phyloP scores from a whole-genome alignment of 1,284 basidiomycete species.

The Rhodofomes roseus region DNA sequence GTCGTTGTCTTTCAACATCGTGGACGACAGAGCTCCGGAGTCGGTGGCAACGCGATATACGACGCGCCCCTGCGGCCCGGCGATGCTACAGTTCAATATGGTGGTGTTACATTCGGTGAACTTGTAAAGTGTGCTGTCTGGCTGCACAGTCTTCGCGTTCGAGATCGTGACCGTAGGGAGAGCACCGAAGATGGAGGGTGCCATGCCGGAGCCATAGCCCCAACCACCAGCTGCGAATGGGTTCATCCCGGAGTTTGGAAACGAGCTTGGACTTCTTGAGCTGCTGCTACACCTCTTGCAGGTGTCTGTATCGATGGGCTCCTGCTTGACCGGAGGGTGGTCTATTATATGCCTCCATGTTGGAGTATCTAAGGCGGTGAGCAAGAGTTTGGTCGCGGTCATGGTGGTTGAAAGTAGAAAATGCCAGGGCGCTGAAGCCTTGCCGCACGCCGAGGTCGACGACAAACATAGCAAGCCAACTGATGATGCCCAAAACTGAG shows the following conservation, averaged over 20 bases:
- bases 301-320: background rate
- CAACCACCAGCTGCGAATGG: constrained; percentile 27
- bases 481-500: background rate
- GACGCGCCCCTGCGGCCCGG: constrained; percentile 39
- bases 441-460: background rate
- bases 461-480: background rate
- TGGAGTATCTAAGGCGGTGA: background rate
- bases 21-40: constrained; percentile 44
- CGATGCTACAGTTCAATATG: constrained; percentile 50
- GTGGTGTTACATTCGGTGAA: constrained; percentile 48
- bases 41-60: constrained; percentile 40
- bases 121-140: constrained; percentile 40
- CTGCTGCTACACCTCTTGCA: background rate
- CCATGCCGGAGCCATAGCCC: constrained; percentile 15
- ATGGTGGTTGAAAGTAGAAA: background rate
- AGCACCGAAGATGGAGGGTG: constrained; percentile 56
- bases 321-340: background rate
- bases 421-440: background rate
- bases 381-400: background rate
- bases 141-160: constrained; percentile 24
- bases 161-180: constrained; percentile 46
- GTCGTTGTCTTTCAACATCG: constrained; percentile 48
- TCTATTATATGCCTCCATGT: constrained; percentile 1
- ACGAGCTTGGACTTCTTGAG: background rate
- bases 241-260: constrained; percentile 21